Percentiles rank a stretch among this genome's conserved stretches.
Conservation (phyloP, 1,139 yeast genomes). For the Blastobotrys illinoisensis region DNA sequence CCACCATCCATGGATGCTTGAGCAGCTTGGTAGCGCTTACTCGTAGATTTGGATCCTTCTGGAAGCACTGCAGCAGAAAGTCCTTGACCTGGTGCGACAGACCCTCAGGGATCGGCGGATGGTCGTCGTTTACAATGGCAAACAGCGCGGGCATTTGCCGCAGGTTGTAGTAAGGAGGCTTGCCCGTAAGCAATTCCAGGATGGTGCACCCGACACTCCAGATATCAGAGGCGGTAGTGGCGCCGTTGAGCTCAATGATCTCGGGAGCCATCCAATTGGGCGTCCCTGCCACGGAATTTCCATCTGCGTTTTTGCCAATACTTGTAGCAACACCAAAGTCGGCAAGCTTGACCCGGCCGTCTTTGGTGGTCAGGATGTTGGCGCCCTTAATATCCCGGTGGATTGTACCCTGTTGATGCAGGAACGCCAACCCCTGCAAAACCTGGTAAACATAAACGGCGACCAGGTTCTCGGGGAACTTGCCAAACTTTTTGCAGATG, state of each 20-base stretch:
- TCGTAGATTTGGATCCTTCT: conserved; percentile 62
- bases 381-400: conserved; percentile 81
- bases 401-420: conserved; percentile 68
- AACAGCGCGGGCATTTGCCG: conserved; percentile 86
- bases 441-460: conserved; percentile 63
- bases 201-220: conserved; percentile 94
- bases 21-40: conserved; percentile 51
- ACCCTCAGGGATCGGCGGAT: conserved; percentile 69
- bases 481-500: conserved; percentile 51
- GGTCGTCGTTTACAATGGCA: conserved; percentile 83
- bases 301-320: conserved; percentile 18
- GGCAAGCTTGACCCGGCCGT: conserved; percentile 61
- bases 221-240: conserved; percentile 69
- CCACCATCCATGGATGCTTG: conserved; percentile 52
- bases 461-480: conserved; percentile 54
- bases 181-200: conserved; percentile 76
- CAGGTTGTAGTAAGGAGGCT: conserved; percentile 81
- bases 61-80: conserved; percentile 71
- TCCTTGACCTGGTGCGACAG: conserved; percentile 47
- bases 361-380: conserved; percentile 57
- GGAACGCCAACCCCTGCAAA: conserved; percentile 60
- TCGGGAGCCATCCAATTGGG: conserved; percentile 93
- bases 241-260: conserved; percentile 71
- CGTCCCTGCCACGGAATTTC: conserved; percentile 48
- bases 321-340: conserved; percentile 77